Conservation (phyloP, 768 basidiomycete genomes). For the Hydnum rufescens region DNA sequence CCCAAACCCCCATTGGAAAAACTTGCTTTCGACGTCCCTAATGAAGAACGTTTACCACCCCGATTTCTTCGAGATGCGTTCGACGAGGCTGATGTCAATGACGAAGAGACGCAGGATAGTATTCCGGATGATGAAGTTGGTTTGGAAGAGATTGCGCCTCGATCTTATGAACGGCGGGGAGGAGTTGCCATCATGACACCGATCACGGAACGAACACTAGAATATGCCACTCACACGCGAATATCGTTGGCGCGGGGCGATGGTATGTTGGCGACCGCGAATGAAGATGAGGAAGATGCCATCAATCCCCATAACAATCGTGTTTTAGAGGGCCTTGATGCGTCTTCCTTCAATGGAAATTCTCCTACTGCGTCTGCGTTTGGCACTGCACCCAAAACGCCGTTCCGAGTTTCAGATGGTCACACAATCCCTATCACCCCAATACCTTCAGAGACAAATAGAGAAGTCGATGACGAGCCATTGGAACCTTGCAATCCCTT, state of each 20-base stretch:
- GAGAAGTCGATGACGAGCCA: slow-evolving; percentile 12
- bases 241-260: slow-evolving; percentile 9
- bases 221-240: slow-evolving; percentile 52
- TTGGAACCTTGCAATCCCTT: slow-evolving; percentile 37
- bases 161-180: slow-evolving; percentile 18
- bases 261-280: too few relatives aligned
- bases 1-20: too few relatives aligned
- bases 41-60: too few relatives aligned
- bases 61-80: too few relatives aligned
- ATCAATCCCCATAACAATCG: background rate
- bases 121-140: slow-evolving; percentile 12
- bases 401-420: background rate
- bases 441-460: too few relatives aligned
- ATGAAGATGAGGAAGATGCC: background rate
- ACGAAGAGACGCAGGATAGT: slow-evolving; percentile 15
- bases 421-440: too few relatives aligned
- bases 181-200: slow-evolving; percentile 91
- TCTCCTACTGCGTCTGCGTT: background rate
- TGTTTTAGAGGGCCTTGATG: background rate
- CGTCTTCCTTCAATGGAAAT: background rate
- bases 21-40: too few relatives aligned
- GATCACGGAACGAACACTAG: slow-evolving; percentile 85
- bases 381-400: too few relatives aligned
- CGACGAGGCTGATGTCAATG: too few relatives aligned
- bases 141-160: background rate